A percentile compares a stretch with the other conserved stretches of the same genome.
Evolutionary conservation across 192 early-diverging fungal species (phyloP).

Genomic region (Coemansia sp.): DNA sequence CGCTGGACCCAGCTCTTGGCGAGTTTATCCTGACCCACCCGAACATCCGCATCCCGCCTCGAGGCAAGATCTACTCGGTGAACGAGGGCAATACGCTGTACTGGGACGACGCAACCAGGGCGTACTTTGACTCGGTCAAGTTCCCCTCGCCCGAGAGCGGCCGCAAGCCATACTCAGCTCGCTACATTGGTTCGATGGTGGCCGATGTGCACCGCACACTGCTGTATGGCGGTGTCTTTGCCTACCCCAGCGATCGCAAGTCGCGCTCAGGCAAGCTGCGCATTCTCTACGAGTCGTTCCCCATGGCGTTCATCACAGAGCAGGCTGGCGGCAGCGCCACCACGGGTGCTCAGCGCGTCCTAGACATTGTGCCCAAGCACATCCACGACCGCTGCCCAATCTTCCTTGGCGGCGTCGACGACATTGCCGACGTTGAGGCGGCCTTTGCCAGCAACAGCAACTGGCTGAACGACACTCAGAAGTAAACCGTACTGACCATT

Average conservation of each 20-base stretch:
- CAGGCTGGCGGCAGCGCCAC: conserved; percentile 93
- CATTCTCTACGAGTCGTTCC: conserved; percentile 97
- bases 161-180: conserved; percentile 83
- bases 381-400: conserved; percentile 91
- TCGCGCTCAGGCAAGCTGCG: conserved; percentile 89
- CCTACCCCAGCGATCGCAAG: conserved; percentile 77
- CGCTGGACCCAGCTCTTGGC: conserved; percentile 93
- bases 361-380: conserved; percentile 81
- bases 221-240: conserved; percentile 87
- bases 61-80: conserved; percentile 96
- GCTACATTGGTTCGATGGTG: conserved; percentile 98
- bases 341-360: conserved; percentile 75
- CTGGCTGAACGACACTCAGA: conserved; percentile 41
- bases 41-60: conserved; percentile 66
- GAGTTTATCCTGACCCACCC: conserved; percentile 99
- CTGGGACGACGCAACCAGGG: conserved; percentile 81
- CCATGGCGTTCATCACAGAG: conserved; percentile 94
- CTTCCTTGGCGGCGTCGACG: conserved; percentile 85
- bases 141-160: conserved; percentile 67
- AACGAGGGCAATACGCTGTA: conserved; percentile 96
- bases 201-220: conserved; percentile 96
- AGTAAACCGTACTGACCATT: conserved; percentile 11
- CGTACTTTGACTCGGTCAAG: conserved; percentile 89
- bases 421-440: conserved; percentile 83
- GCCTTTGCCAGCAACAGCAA: conserved; percentile 58